Percentiles rank a stretch among this genome's conserved stretches.
Evolutionary conservation across 768 basidiomycete species (phyloP).

Genomic region (Tylopilus intermedius): DNA sequence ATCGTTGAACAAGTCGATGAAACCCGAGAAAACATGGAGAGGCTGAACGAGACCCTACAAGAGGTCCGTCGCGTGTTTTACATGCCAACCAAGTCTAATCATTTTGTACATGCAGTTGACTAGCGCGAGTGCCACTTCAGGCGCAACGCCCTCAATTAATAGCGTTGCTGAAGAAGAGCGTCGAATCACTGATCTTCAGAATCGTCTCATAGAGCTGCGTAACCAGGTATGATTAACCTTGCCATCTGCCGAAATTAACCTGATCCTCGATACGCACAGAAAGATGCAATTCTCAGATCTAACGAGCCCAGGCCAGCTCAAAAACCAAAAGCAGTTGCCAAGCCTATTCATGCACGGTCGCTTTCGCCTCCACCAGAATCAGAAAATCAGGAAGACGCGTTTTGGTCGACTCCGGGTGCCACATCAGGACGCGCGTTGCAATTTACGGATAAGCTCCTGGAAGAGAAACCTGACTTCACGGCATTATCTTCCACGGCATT

Average conservation of each 20-base stretch:
- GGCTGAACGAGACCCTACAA: constrained; percentile 33
- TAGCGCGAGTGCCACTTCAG: constrained; percentile 10
- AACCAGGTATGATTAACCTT: constrained; percentile 31
- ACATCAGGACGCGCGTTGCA: constrained; percentile 52
- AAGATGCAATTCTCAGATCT: constrained; percentile 24
- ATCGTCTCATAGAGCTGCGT: constrained; percentile 37
- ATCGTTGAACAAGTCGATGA: constrained; percentile 38
- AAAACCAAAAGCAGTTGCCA: constrained; percentile 11
- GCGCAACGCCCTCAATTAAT: constrained; percentile 24
- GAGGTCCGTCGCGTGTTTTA: constrained; percentile 31
- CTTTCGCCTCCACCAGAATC: constrained; percentile 20
- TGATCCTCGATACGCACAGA: constrained; percentile 16
- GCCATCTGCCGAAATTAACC: neutral
- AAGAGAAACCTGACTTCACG: constrained; percentile 58
- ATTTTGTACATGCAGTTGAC: constrained; percentile 11
- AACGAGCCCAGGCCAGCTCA: constrained; percentile 12
- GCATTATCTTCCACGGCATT: constrained; percentile 47
- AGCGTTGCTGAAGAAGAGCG: constrained; percentile 38
- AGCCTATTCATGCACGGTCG: constrained; percentile 11
- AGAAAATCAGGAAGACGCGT: constrained; percentile 48
- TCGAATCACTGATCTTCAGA: constrained; percentile 40
- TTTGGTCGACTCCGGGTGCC: constrained; percentile 55
- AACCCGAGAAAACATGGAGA: constrained; percentile 34
- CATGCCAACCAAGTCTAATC: constrained; percentile 6
- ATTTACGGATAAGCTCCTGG: constrained; percentile 58